Percentiles rank a stretch among this genome's conserved stretches.
Conservation (phyloP, 2,329 filamentous ascomycete species). For the Zasmidium citrigriseum region DNA sequence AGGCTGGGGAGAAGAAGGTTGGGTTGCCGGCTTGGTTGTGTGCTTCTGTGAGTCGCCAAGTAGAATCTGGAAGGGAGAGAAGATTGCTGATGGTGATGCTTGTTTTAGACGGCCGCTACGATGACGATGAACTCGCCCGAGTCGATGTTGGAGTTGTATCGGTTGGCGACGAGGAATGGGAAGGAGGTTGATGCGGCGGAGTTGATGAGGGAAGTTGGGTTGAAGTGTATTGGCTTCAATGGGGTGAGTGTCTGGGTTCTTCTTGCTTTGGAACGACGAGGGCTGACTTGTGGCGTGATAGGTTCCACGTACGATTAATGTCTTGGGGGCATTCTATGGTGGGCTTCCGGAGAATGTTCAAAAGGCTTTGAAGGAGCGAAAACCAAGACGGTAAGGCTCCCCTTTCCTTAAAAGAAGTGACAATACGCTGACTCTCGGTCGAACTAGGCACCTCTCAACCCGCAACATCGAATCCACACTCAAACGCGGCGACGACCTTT, state of each 20-base stretch:
- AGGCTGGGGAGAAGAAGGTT: constrained; percentile 63
- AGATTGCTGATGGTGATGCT: not conserved
- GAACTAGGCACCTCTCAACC: constrained; percentile 43
- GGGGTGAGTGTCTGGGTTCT: constrained; percentile 59
- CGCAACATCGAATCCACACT: constrained; percentile 53
- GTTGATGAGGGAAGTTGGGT: constrained; percentile 71
- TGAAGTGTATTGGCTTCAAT: constrained; percentile 80
- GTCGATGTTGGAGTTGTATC: constrained; percentile 65
- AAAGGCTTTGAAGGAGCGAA: constrained; percentile 45
- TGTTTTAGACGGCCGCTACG: constrained; percentile 69
- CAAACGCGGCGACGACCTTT: constrained; percentile 64
- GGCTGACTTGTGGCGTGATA: too few species aligned
- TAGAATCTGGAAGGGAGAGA: not conserved
- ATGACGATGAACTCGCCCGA: constrained; percentile 86
- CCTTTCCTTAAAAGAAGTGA: not conserved
- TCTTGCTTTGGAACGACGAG: too few species aligned
- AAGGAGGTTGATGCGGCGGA: constrained; percentile 59
- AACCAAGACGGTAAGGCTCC: constrained; percentile 23
- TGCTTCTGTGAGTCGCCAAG: constrained; percentile 54
- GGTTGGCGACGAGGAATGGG: constrained; percentile 38
- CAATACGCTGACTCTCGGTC: too few species aligned
- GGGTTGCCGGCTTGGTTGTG: constrained; percentile 67
- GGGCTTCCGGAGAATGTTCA: constrained; percentile 61
- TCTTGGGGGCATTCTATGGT: constrained; percentile 69
- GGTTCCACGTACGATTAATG: constrained; percentile 83